phyloP scores from a whole-genome alignment of 2,329 filamentous ascomycete genomes.

The Fusarium subglutinans region DNA sequence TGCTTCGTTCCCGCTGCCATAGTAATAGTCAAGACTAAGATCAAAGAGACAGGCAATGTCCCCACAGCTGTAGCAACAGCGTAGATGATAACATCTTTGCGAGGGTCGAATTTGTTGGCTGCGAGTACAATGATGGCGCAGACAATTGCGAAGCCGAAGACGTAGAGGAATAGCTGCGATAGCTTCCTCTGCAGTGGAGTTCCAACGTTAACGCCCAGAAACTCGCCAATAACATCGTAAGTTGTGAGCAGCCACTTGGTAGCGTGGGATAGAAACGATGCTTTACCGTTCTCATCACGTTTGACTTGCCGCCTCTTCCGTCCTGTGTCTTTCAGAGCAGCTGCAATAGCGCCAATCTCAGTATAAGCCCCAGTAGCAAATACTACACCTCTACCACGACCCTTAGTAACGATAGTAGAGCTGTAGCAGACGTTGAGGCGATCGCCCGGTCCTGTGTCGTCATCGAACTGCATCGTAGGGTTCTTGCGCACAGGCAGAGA shows the following conservation, averaged over 20 bases:
- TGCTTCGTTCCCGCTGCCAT: slow-evolving; percentile 61
- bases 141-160: slow-evolving; percentile 47
- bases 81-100: slow-evolving; percentile 52
- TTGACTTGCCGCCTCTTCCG: slow-evolving; percentile 47
- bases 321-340: slow-evolving; percentile 50
- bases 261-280: slow-evolving; percentile 43
- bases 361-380: slow-evolving; percentile 70
- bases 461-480: slow-evolving; percentile 51
- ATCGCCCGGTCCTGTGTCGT: slow-evolving; percentile 60
- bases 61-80: slow-evolving; percentile 54
- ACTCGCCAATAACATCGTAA: slow-evolving; percentile 43
- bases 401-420: slow-evolving; percentile 69
- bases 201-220: slow-evolving; percentile 62
- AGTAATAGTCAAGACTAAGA: slow-evolving; percentile 66
- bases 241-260: slow-evolving; percentile 48
- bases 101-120: slow-evolving; percentile 42
- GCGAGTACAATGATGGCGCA: slow-evolving; percentile 35
- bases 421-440: slow-evolving; percentile 71
- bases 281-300: slow-evolving; percentile 56
- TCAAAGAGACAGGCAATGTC: slow-evolving; percentile 57
- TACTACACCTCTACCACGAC: slow-evolving; percentile 67
- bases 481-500: slow-evolving; percentile 68
- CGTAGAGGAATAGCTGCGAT: slow-evolving; percentile 71
- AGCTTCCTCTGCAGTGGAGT: slow-evolving; percentile 75
- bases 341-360: slow-evolving; percentile 70